Conservation (phyloP, 441 rosid genomes). For the Mallotus japonicus region DNA sequence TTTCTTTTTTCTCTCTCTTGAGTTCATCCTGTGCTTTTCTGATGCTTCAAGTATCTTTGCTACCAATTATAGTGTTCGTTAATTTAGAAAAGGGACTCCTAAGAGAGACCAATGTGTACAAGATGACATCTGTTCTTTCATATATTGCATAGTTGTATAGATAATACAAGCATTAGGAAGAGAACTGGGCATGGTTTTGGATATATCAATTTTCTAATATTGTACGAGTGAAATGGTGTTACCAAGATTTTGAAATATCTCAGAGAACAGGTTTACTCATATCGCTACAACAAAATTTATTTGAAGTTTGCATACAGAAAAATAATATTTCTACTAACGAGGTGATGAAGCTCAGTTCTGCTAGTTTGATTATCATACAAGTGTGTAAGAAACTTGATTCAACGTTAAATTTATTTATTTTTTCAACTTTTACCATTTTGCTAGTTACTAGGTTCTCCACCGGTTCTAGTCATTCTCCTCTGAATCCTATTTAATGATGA, state of each 20-base stretch:
- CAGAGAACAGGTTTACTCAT: not conserved
- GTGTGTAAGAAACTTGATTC: not conserved
- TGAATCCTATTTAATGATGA: not conserved
- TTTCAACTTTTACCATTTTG: not conserved
- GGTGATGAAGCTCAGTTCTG: not conserved
- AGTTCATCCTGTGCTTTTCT: slow-evolving; percentile 8
- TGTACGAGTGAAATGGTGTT: not conserved
- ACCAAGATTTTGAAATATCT: not conserved
- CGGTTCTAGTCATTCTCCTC: not conserved
- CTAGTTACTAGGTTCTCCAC: not conserved
- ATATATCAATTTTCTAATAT: not conserved
- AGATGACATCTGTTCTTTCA: not conserved
- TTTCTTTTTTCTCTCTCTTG: not conserved
- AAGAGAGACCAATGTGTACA: not conserved
- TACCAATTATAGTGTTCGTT: not conserved
- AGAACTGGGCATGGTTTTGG: not conserved
- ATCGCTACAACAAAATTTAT: not conserved
- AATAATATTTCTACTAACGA: not conserved
- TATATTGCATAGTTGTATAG: not conserved
- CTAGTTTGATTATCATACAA: not conserved
- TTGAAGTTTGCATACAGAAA: not conserved
- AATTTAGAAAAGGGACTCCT: not conserved
- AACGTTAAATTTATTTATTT: not conserved
- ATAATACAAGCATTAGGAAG: not conserved
- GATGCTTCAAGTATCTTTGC: not conserved